Evolutionary conservation across 345 rosid genomes (phyloP), one percentile per base, ranked within the genome.

Genomic region (Rhizophora apiculata): DNA sequence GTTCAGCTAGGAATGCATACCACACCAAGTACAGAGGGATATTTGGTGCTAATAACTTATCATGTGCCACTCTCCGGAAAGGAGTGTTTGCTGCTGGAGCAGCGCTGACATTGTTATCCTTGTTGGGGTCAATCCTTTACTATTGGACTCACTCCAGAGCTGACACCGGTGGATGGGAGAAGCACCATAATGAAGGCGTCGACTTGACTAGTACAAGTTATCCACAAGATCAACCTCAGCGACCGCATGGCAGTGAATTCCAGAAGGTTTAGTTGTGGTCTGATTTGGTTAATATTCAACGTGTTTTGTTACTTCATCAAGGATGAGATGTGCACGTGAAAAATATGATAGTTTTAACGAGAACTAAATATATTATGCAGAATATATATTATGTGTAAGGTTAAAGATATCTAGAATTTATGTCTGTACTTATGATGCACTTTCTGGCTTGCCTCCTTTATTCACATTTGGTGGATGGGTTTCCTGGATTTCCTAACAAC

Each of bases 21-120:
- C 98, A 94, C 78, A 91, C 98, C 27, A 94, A 85, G 77, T 87
- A 78, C 70, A n/a, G 93, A 62, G 90, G 82, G 59, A 16, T 65
- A n/a, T 87, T 86, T 79, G 66, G 70, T 13, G 86, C 56, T 19
- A 53, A 76, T 19, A 53, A 86, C 30, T 57, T 87, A 36, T 87
- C 98, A 0, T 94, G 97, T 56, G 87, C 93, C 8, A 89, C 93
- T 26, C 93, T 94, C 20, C 91, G 97, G 26, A 91, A 87, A 70
- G 98, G 98, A 0, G 96, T 94, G 9, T 94, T 94, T 73, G 98
- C 97, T 26, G 95, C 97, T 16, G 96, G 84, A 62, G 98, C 97
- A 57, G 98, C 97, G 73, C 74, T 94, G 58, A 87, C 96, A 29
- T 79, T 91, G 69, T 6, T 94, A 81, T 91, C 97, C 7, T 75